Conservation (phyloP, 139 green algal species). For the Auxenochlorella pyrenoidosa region DNA sequence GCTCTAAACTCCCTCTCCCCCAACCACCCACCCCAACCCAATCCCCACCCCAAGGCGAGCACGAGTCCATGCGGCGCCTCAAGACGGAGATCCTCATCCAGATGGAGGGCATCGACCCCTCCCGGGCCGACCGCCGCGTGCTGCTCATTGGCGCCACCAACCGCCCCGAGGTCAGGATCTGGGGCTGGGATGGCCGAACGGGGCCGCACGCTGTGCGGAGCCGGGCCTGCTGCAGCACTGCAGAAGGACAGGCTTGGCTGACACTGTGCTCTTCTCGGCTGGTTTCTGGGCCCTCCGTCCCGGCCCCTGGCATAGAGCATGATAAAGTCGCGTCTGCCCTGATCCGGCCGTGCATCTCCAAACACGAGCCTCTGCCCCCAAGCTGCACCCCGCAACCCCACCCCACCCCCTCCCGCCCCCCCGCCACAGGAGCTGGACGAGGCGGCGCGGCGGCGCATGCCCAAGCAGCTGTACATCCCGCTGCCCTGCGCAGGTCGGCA, state of each 20-base stretch:
- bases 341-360: no score
- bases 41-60: conserved; percentile 87
- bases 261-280: no score
- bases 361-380: no score
- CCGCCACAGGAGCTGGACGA: conserved; percentile 94
- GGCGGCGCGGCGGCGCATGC: conserved; percentile 92
- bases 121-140: conserved; percentile 63
- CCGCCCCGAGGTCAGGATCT: conserved; percentile 82
- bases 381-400: not conserved
- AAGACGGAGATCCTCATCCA: conserved; percentile 99
- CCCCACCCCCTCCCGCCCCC: no score
- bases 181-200: not conserved
- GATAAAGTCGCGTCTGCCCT: no score
- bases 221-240: no score
- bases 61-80: conserved; percentile 94
- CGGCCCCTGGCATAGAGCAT: no score
- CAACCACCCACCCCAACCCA: no score
- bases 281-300: no score
- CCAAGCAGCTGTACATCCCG: conserved; percentile 99
- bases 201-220: no score
- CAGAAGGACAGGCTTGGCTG: no score
- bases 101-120: conserved; percentile 88
- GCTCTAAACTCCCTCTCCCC: no score
- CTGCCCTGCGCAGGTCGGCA: conserved; percentile 87
- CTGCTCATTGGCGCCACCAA: conserved; percentile 98